Conservation (phyloP, 1,139 yeast species). For the Kodamaea alishanica region DNA sequence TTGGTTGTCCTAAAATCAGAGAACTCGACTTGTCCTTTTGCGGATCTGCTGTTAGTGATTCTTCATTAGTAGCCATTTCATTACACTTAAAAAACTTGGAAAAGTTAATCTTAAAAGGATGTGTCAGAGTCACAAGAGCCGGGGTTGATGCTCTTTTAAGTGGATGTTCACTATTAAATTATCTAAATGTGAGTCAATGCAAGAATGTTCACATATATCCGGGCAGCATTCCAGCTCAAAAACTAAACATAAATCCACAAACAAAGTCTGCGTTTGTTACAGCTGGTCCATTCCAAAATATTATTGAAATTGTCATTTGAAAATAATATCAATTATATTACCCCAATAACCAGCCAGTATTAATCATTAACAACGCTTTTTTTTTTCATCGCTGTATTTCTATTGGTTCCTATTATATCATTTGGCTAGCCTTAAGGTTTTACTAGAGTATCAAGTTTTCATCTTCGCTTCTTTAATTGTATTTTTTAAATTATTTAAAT, state of each 20-base stretch:
- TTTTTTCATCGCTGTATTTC: constrained; percentile 1
- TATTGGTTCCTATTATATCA: background rate
- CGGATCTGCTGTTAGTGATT: constrained; percentile 77
- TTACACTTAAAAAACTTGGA: constrained; percentile 49
- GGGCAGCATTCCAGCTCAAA: constrained; percentile 54
- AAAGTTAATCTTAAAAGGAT: constrained; percentile 56
- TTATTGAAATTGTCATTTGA: constrained; percentile 52
- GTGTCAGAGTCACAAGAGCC: constrained; percentile 70
- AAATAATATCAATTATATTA: background rate
- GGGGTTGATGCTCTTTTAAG: constrained; percentile 66
- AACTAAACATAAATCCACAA: constrained; percentile 47
- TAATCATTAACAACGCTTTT: background rate
- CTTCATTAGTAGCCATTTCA: constrained; percentile 61
- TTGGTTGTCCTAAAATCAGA: constrained; percentile 57
- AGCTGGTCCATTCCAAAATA: constrained; percentile 51
- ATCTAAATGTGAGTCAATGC: constrained; percentile 66
- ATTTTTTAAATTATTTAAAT: no score
- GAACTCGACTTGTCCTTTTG: constrained; percentile 64
- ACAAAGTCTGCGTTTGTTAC: constrained; percentile 57
- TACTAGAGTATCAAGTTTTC: no score
- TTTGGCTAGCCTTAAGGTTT: background rate
- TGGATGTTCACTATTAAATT: constrained; percentile 51
- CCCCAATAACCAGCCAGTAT: background rate
- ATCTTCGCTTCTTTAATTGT: no score
- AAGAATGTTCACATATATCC: constrained; percentile 57